Base-by-base conservation (phyloP, 192 early-diverging fungal genomes). In the Pilaira anomala region DNA sequence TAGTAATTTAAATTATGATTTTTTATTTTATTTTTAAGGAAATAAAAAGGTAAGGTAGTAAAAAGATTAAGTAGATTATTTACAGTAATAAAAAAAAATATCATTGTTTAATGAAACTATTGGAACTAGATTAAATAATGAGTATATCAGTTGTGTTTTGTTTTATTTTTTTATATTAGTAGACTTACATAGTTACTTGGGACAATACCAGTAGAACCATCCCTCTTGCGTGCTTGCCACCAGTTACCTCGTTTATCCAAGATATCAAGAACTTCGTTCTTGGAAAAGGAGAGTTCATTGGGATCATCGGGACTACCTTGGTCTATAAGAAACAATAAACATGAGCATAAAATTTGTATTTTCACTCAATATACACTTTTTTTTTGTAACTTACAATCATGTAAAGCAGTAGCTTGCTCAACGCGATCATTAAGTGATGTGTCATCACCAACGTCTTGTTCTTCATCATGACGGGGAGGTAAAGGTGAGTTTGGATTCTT, bases 161-260 rank as follows among this genome's bases (percentile, higher is more conserved):
- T 51, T 11, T 24, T 22, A 24, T 7, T 19, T 13, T 7, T 49
- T 7, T 24, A 51, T 11, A 39, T 42, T 54, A 16, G 54, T 40
- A 33, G 25, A 51, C 65, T 62, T 62, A 72, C 65, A 44, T 94
- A 96, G 78, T 96, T 96, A 72, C 87, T 90, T 19, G 94, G 94
- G 16, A 85, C 91, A 76, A 96, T 96, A 58, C 94, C 94, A 16
- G 85, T 71, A 3, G 80, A 71, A 11, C 92, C 93, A 71, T 93
- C 87, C 40, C 79, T 69, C 68, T 87, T 88, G 51, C 85, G 85
- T 56, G 91, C 93, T 71, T 94, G 88, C 94, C 95, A 98, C 95
- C 95, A 98, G 69, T 98, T 96, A 74, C 95, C 95, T 78, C 89
- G 89, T 71, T 85, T 92, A 69, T 95, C 93, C 11, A 91, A 74